Evolutionary conservation across 306 rosid species (phyloP), one percentile per base, ranked within the genome.

Genomic region (Vigna trinervia): DNA sequence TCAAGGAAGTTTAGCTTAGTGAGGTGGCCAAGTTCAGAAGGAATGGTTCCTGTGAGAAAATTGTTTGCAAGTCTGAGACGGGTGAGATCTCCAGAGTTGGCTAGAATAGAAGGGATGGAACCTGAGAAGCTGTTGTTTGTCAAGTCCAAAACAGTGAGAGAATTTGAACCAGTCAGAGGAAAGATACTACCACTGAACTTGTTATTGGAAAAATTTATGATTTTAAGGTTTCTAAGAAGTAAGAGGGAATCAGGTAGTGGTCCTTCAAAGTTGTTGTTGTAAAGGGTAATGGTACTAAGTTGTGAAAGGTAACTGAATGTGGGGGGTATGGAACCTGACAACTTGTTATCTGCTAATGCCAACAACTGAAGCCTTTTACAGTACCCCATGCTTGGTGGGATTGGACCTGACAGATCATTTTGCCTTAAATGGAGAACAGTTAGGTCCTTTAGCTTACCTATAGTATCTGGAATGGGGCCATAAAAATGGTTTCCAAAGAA

Each of bases 111-210:
- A 60, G 92, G 94, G 60, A 90, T 80, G 46, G 85, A 75, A 75
- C 94, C 94, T 10, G 90, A 89, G 84, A 93, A 90, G 81, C 89
- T 90, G 84, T 93, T 93, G 78, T 92, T 92, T 48, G 97, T 92
- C 76, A 92, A 81, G 85, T 92, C 97, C 78, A 92, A 76, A 17
- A 83, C 90, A 15, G 87, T 85, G 12, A 90, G 81, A 77, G 84
- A 78, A 85, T 67, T 47, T 68, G 90, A 89, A 57, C 92, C 92
- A 50, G 87, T 65, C 73, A 92, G 89, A 71, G 96, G 94, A 62
- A 78, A 69, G 70, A 89, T 60, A 41, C 73, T 86, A 69, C 97
- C 97, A 36, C 15, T 89, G 65, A 92, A 90, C 69, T 62, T 80
- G 78, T 92, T 92, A 52, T 90, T 87, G 28, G 97, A 92, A 67